Percentiles rank a stretch among this genome's conserved stretches.
Conservation (phyloP, 208 protist species). For the Tritrichomonas foetus region DNA sequence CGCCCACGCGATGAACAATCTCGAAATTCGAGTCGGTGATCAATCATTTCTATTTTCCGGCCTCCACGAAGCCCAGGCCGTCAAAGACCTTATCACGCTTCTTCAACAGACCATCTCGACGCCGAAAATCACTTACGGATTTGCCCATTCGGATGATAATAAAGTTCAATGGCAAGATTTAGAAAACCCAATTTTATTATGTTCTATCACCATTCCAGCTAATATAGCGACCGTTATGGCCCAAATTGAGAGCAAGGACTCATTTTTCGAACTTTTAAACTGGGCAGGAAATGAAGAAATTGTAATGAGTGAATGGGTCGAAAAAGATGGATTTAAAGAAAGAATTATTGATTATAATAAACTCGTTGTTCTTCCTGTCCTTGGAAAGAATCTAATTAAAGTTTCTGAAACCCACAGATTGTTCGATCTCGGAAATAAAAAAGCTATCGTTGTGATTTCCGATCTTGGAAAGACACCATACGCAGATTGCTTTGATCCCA, state of each 20-base stretch:
- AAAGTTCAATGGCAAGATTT: neutral
- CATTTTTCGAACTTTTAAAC: neutral
- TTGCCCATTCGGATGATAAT: neutral
- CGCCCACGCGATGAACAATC: neutral
- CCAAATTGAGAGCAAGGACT: neutral
- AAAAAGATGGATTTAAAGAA: neutral
- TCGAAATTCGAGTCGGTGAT: neutral
- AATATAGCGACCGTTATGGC: neutral
- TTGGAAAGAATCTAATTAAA: conserved; percentile 17
- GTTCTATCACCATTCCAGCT: neutral
- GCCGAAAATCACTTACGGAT: neutral
- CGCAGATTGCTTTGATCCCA: neutral
- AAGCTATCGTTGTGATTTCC: neutral
- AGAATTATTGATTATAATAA: neutral
- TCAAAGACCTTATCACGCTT: neutral
- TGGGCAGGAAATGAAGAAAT: neutral
- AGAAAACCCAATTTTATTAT: neutral
- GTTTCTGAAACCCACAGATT: neutral
- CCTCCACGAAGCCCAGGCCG: neutral
- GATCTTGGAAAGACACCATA: conserved; percentile 28
- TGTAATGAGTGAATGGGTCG: neutral
- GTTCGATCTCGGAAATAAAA: neutral
- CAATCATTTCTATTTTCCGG: conserved; percentile 4
- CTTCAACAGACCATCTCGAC: neutral
- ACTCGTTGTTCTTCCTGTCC: neutral